A percentile compares a stretch with the other conserved stretches of the same genome.
Evolutionary conservation across 176 grass and related monocot species (phyloP).

Genomic region (Raddia distichophylla): DNA sequence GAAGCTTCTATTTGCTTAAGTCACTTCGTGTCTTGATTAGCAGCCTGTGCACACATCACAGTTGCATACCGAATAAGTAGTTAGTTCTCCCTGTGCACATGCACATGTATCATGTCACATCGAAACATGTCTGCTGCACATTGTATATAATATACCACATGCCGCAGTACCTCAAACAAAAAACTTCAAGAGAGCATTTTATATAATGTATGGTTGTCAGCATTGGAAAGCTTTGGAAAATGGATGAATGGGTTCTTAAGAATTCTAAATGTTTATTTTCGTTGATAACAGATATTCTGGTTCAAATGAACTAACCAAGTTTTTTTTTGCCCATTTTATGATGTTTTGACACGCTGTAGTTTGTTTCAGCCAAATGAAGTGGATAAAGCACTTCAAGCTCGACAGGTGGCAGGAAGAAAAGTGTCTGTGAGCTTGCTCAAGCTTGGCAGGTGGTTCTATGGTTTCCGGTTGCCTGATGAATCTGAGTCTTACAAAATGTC

Average conservation of each 20-base stretch:
- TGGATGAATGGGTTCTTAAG: neutral
- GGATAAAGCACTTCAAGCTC: conserved; percentile 47
- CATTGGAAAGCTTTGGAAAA: neutral
- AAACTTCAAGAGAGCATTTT: neutral
- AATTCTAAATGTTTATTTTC: conserved; percentile 1
- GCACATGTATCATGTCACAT: conserved; percentile 1
- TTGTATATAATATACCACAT: neutral
- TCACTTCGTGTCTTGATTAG: neutral
- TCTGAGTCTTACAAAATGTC: conserved; percentile 47
- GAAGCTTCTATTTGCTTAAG: conserved; percentile 2
- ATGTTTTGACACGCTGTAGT: neutral
- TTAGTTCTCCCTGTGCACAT: neutral
- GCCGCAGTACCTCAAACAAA: neutral
- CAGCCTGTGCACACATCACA: neutral
- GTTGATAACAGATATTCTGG: neutral
- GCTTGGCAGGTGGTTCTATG: conserved; percentile 82
- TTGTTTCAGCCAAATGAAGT: conserved; percentile 67
- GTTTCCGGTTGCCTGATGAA: conserved; percentile 78
- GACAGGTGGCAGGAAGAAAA: conserved; percentile 53
- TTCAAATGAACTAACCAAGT: neutral
- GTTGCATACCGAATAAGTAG: neutral
- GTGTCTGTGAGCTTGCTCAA: conserved; percentile 66
- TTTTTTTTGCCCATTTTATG: conserved; percentile 2
- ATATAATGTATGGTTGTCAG: conserved; percentile 1
- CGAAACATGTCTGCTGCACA: neutral